Evolutionary conservation across 2,329 filamentous ascomycete genomes (phyloP).

Genomic region (Gnomoniopsis smithogilvyi): DNA sequence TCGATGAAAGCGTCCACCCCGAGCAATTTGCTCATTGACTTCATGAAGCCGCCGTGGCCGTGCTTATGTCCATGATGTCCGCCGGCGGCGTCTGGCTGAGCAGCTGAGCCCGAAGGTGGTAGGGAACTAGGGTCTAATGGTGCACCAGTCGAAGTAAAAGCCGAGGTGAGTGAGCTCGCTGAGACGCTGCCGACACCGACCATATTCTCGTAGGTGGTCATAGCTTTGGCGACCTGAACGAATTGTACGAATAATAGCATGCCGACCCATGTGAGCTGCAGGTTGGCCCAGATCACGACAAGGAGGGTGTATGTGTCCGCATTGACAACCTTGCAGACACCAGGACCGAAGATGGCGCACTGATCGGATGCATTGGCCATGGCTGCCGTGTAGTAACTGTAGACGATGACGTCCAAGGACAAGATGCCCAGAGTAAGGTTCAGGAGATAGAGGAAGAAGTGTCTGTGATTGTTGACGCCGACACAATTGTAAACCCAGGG

Average conservation of each 20-base stretch:
- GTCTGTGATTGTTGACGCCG: slow-evolving; percentile 90
- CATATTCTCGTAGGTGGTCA: slow-evolving; percentile 98
- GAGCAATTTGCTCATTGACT: slow-evolving; percentile 78
- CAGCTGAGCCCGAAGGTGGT: slow-evolving; percentile 50
- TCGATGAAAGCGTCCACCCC: slow-evolving; percentile 93
- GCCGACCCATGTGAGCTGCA: slow-evolving; percentile 93
- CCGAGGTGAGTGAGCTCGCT: slow-evolving; percentile 59
- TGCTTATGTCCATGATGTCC: slow-evolving; percentile 33
- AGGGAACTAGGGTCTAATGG: slow-evolving; percentile 59
- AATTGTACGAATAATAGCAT: slow-evolving; percentile 96
- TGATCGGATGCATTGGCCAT: slow-evolving; percentile 48
- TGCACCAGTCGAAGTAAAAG: slow-evolving; percentile 74
- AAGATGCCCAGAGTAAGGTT: slow-evolving; percentile 73
- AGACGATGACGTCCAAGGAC: slow-evolving; percentile 66
- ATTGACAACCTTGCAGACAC: slow-evolving; percentile 72
- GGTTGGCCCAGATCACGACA: slow-evolving; percentile 70
- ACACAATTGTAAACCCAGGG: slow-evolving; percentile 98
- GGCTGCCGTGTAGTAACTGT: slow-evolving; percentile 65
- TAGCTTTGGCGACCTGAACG: slow-evolving; percentile 83
- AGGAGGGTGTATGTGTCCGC: slow-evolving; percentile 82
- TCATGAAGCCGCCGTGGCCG: slow-evolving; percentile 61
- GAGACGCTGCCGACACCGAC: slow-evolving; percentile 65
- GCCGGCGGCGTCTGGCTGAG: slow-evolving; percentile 39
- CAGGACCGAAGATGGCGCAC: slow-evolving; percentile 75
- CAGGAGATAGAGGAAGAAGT: slow-evolving; percentile 89